Evolutionary conservation across 352 stramenopile genomes (phyloP).

Genomic region (Thalassiosira exigua): DNA sequence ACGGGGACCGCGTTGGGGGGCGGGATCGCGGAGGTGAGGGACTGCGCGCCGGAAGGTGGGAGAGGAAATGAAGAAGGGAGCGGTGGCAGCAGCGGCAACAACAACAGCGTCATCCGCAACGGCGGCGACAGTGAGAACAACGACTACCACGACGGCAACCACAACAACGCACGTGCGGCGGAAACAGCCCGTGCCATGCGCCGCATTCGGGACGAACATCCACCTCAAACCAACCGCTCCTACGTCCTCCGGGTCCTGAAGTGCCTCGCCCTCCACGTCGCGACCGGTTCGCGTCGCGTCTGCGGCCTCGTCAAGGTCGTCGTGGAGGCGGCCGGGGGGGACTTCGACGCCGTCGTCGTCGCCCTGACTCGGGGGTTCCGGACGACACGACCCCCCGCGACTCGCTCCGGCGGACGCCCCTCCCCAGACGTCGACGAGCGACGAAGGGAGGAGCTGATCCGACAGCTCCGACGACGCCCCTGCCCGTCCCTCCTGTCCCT

Average conservation of each 20-base stretch:
- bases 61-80: background rate
- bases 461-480: conserved; percentile 65
- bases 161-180: conserved; percentile 24
- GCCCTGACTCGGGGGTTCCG: conserved; percentile 45
- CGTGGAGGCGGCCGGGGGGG: conserved; percentile 30
- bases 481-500: conserved; percentile 68
- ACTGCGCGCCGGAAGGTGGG: background rate
- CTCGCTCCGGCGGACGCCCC: background rate
- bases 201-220: too few relatives aligned
- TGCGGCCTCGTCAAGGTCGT: conserved; percentile 39
- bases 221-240: conserved; percentile 39
- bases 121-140: conserved; percentile 6
- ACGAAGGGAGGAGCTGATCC: conserved; percentile 37
- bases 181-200: conserved; percentile 26
- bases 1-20: conserved; percentile 81
- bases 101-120: too few relatives aligned
- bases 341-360: conserved; percentile 56
- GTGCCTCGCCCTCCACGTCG: conserved; percentile 39
- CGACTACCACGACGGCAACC: background rate
- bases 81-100: background rate
- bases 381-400: background rate
- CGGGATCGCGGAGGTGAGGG: conserved; percentile 50
- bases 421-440: background rate
- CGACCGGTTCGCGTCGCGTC: conserved; percentile 33
- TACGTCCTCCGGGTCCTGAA: conserved; percentile 49